Conservation (phyloP, 306 rosid species). For the Cajanus cajan region DNA sequence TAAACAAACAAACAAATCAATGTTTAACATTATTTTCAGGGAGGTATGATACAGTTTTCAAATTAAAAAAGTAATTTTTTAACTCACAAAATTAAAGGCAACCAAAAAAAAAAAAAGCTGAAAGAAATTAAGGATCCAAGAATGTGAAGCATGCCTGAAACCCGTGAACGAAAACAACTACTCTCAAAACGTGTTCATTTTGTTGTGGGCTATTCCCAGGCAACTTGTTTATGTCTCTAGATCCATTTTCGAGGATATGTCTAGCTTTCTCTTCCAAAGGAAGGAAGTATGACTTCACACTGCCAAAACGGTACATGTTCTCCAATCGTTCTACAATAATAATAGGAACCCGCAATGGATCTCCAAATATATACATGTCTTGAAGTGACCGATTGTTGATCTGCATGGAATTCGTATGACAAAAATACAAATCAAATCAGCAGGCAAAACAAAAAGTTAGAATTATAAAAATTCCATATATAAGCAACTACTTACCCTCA, state of each 20-base stretch:
- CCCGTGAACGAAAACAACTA: conserved; percentile 91
- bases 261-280: conserved; percentile 45
- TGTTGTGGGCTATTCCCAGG: conserved; percentile 34
- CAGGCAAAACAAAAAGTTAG: neutral
- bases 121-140: conserved; percentile 15
- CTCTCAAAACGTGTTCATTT: conserved; percentile 61
- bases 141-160: conserved; percentile 74
- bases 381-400: conserved; percentile 82
- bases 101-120: conserved; percentile 1
- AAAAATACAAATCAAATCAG: conserved; percentile 19
- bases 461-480: conserved; percentile 14
- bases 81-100: neutral
- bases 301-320: conserved; percentile 49
- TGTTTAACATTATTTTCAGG: neutral
- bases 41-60: neutral
- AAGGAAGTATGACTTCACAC: conserved; percentile 60
- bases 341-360: conserved; percentile 72
- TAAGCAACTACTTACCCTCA: conserved; percentile 57
- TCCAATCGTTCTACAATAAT: conserved; percentile 71
- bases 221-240: conserved; percentile 42
- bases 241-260: conserved; percentile 42
- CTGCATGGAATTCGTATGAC: conserved; percentile 47
- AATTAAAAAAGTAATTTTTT: neutral
- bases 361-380: conserved; percentile 75
- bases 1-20: neutral